Base-by-base conservation (phyloP, 352 stramenopile genomes). In the Saprolegnia parasitica region DNA sequence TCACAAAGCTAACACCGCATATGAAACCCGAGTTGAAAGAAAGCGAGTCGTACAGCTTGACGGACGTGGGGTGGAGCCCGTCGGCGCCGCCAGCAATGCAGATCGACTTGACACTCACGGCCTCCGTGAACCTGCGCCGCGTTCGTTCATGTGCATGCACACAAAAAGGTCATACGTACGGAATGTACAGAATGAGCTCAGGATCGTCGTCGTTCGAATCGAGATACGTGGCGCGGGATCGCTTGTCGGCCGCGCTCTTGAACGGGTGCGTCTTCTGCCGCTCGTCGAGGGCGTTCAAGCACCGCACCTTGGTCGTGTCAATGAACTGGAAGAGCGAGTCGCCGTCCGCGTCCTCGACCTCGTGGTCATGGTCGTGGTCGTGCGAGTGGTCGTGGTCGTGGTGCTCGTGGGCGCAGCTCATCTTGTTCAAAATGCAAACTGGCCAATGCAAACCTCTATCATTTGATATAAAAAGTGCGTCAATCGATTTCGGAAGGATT, bases 91-190 rank as follows among this genome's bases (percentile, higher is more conserved):
- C 87, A 1, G 84, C 88, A 61, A 95, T 89, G 73, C 85, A 93
- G 61, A 95, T 93, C 35, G 87, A 93, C 63, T 93, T 93, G 74
- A 95, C 90, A 70, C 80, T 93, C 67, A 93, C 87, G 8, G 86
- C 84, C 73, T 95, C 86, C 6, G 87, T 95, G 70, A 95, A 95
- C 63, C 81, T 56, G 46, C 23, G 18, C 4, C 37, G 20, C 18
- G 24, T 6, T 18, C 6, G 21, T 23, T 11, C n/a, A 50, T 18
- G 18, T 50, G 9, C 10, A 42, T 15, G 42, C n/a, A 60, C 0
- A 45, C 20, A 56, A 61, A 21, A 29, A 42, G 1, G 24, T 4
- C 11, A 10, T 55, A 71, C 77, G 55, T 71, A 88, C 70, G 87
- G 85, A 58, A 93, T 87, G 71, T 80, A 93, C 35, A 95, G 52